Percentiles rank a stretch among this genome's conserved stretches.
phyloP scores from a whole-genome alignment of 1,139 yeast species.

The Cylindricascospora bacillispora region DNA sequence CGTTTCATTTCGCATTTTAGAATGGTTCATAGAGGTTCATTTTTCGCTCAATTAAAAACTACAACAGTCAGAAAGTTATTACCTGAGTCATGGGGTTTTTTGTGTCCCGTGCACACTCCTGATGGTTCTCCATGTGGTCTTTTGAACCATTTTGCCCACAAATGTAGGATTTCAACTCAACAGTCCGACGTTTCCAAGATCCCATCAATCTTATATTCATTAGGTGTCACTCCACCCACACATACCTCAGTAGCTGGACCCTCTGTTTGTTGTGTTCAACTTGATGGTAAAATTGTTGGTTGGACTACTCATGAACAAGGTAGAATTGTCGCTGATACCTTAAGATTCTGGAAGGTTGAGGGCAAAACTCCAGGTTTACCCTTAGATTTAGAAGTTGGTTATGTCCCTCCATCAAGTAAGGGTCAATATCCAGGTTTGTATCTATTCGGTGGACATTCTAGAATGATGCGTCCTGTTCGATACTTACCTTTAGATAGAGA shows the following conservation, averaged over 20 bases:
- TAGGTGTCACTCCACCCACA: slow-evolving; percentile 72
- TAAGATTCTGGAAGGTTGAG: slow-evolving; percentile 88
- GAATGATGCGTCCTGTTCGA: slow-evolving; percentile 94
- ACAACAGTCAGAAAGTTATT: slow-evolving; percentile 92
- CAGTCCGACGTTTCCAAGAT: slow-evolving; percentile 64
- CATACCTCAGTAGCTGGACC: slow-evolving; percentile 82
- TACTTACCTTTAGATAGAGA: slow-evolving; percentile 73
- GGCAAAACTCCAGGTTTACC: slow-evolving; percentile 64
- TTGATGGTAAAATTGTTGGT: slow-evolving; percentile 87
- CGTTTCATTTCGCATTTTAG: slow-evolving; percentile 95
- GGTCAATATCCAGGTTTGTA: slow-evolving; percentile 98
- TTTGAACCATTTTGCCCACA: slow-evolving; percentile 90
- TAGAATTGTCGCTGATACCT: slow-evolving; percentile 71
- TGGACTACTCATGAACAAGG: slow-evolving; percentile 93
- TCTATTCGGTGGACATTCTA: slow-evolving; percentile 79
- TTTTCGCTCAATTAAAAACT: slow-evolving; percentile 95
- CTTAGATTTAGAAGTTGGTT: slow-evolving; percentile 78
- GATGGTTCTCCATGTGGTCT: slow-evolving; percentile 99
- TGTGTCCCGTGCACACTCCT: slow-evolving; percentile 98
- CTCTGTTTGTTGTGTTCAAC: slow-evolving; percentile 71
- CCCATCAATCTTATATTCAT: slow-evolving; percentile 49
- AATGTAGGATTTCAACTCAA: slow-evolving; percentile 74
- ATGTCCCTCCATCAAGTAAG: slow-evolving; percentile 84
- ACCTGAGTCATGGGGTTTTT: slow-evolving; percentile 98
- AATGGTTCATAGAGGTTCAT: slow-evolving; percentile 99